Evolutionary conservation across 768 basidiomycete genomes (phyloP).

Genomic region (Macrolepiota albuminosa): DNA sequence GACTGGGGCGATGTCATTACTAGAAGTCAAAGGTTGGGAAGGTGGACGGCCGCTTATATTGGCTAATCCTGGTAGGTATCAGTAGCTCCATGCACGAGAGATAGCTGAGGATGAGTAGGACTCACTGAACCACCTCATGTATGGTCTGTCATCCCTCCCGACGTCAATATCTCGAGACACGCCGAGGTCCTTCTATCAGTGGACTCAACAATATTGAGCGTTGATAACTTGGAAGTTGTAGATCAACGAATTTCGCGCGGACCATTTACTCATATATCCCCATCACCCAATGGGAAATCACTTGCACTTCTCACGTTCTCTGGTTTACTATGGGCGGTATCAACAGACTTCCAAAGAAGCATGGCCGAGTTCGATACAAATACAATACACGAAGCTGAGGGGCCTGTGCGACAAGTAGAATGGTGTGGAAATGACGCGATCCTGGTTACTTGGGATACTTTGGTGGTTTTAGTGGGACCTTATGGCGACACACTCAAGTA

Average conservation of each 20-base stretch:
- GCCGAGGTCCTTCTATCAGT: slow-evolving; percentile 85
- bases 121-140: slow-evolving; percentile 75
- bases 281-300: slow-evolving; percentile 93
- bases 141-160: slow-evolving; percentile 89
- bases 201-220: slow-evolving; percentile 71
- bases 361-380: slow-evolving; percentile 83
- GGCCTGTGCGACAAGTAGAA: slow-evolving; percentile 64
- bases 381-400: slow-evolving; percentile 48
- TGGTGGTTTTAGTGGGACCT: slow-evolving; percentile 87
- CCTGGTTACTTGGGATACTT: slow-evolving; percentile 73
- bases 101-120: slow-evolving; percentile 34
- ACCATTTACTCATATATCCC: slow-evolving; percentile 82
- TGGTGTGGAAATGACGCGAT: slow-evolving; percentile 99
- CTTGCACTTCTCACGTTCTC: slow-evolving; percentile 75
- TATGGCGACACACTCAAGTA: slow-evolving; percentile 84
- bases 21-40: slow-evolving; percentile 90
- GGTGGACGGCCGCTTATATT: slow-evolving; percentile 69
- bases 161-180: slow-evolving; percentile 84
- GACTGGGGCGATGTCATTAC: slow-evolving; percentile 65
- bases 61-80: slow-evolving; percentile 64
- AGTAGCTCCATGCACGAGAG: not conserved
- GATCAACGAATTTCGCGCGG: slow-evolving; percentile 89
- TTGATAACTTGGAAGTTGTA: slow-evolving; percentile 84
- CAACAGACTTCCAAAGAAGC: slow-evolving; percentile 84
- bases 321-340: slow-evolving; percentile 88